Percentiles rank a stretch among this genome's conserved stretches.
phyloP scores from a whole-genome alignment of 2,329 filamentous ascomycete genomes.

The Venturia effusa region DNA sequence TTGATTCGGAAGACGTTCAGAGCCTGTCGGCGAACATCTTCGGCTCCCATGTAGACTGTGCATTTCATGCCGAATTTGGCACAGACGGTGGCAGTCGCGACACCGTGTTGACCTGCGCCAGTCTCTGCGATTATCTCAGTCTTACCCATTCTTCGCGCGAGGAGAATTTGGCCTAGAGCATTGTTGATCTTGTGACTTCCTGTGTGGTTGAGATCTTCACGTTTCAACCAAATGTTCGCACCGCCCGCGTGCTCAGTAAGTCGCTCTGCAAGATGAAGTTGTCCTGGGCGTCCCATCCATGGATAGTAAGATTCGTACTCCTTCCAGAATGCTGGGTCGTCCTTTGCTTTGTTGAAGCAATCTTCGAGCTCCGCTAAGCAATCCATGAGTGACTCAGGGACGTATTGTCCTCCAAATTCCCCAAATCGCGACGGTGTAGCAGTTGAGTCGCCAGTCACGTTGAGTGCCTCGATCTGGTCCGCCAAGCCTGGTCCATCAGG shows the following conservation, averaged over 20 bases:
- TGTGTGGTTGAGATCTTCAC: constrained; percentile 95
- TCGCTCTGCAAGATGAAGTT: constrained; percentile 78
- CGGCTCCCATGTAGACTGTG: constrained; percentile 95
- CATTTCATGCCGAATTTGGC: constrained; percentile 98
- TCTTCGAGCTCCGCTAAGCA: constrained; percentile 82
- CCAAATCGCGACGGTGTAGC: constrained; percentile 81
- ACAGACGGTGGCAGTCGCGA: constrained; percentile 93
- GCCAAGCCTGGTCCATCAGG: constrained; percentile 57
- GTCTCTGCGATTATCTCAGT: constrained; percentile 97
- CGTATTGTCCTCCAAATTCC: constrained; percentile 94
- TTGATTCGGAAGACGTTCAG: constrained; percentile 99
- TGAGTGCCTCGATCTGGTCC: constrained; percentile 76
- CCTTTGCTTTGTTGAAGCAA: constrained; percentile 77
- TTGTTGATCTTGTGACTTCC: constrained; percentile 99
- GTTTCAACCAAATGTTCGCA: constrained; percentile 94
- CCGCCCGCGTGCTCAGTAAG: constrained; percentile 83
- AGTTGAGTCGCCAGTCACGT: constrained; percentile 41
- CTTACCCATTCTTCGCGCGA: constrained; percentile 81
- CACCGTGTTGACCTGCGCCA: constrained; percentile 93
- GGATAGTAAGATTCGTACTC: constrained; percentile 93
- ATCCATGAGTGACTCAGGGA: constrained; percentile 96
- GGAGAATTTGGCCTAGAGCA: constrained; percentile 80
- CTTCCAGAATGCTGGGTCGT: constrained; percentile 91
- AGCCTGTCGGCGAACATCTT: constrained; percentile 91
- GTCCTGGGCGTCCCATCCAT: constrained; percentile 92